Conservation (phyloP, 163 green algal genomes). For the Scenedesmus sp. region DNA sequence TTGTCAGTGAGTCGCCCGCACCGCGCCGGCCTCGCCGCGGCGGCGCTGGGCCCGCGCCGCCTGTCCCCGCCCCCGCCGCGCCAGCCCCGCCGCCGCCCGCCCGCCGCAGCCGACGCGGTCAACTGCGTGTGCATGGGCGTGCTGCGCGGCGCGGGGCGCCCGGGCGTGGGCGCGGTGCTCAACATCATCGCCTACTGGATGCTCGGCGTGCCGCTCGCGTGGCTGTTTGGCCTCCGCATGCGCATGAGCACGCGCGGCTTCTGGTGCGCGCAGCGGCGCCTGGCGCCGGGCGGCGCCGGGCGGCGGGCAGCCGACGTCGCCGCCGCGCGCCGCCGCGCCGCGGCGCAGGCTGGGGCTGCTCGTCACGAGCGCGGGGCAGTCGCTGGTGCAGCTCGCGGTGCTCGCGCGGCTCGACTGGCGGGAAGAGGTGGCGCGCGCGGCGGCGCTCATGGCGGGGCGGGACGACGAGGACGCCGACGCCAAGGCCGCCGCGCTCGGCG, state of each 20-base stretch:
- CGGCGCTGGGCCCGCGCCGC: too few species aligned
- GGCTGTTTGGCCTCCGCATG: slow-evolving; percentile 21
- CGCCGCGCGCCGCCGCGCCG: too few species aligned
- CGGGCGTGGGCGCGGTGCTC: slow-evolving; percentile 50
- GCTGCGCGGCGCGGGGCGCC: slow-evolving; percentile 53
- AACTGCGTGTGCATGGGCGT: slow-evolving; percentile 49
- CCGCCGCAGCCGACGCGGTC: slow-evolving; percentile 50
- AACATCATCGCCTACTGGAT: slow-evolving; percentile 52
- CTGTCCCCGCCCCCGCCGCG: neutral
- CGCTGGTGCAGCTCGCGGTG: slow-evolving; percentile 22
- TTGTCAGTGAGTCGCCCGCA: slow-evolving; percentile 43
- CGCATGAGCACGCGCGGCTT: slow-evolving; percentile 9
- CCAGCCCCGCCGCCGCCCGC: neutral
- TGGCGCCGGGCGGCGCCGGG: too few species aligned
- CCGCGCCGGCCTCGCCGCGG: too few species aligned
- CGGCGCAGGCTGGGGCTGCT: slow-evolving; percentile 11
- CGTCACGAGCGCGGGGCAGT: neutral
- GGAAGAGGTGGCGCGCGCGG: slow-evolving; percentile 20
- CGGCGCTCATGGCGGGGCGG: slow-evolving; percentile 5
- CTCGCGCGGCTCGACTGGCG: slow-evolving; percentile 24
- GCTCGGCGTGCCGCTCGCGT: slow-evolving; percentile 20
- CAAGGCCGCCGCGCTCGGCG: slow-evolving; percentile 7
- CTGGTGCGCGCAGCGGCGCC: too few species aligned
- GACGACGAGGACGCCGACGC: neutral
- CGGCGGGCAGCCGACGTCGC: too few species aligned